Conservation (phyloP, 768 basidiomycete genomes). For the Mycena pura region DNA sequence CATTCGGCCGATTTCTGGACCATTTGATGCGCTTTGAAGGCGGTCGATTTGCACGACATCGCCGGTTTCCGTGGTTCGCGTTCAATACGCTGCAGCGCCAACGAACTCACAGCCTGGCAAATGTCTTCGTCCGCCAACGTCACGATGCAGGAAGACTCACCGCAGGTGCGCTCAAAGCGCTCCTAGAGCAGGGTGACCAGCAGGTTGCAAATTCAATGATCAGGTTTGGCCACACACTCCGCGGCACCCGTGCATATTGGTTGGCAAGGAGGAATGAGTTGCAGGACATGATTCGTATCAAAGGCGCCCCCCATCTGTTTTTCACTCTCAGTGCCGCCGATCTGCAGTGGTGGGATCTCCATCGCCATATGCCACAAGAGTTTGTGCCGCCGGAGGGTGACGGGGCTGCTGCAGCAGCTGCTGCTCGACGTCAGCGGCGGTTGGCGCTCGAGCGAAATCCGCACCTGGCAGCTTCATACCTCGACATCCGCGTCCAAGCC, state of each 20-base stretch:
- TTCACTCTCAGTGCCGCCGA: slow-evolving; percentile 23
- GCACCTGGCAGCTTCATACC: slow-evolving; percentile 31
- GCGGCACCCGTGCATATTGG: slow-evolving; percentile 20
- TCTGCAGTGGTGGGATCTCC: slow-evolving; percentile 15
- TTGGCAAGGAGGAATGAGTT: slow-evolving; percentile 8
- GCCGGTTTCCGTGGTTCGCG: slow-evolving; percentile 21
- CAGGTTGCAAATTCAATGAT: slow-evolving; percentile 13
- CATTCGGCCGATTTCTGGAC: background rate
- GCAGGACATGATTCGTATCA: slow-evolving; percentile 5
- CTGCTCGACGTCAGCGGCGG: slow-evolving; percentile 12
- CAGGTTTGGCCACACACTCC: slow-evolving; percentile 1
- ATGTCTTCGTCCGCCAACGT: slow-evolving; percentile 8
- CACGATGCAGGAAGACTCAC: slow-evolving; percentile 15
- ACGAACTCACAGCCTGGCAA: slow-evolving; percentile 1
- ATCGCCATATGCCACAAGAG: slow-evolving; percentile 30
- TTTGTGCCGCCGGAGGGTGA: slow-evolving; percentile 8
- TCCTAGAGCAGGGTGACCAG: slow-evolving; percentile 12
- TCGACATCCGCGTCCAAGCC: slow-evolving; percentile 26
- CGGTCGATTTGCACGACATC: slow-evolving; percentile 17
- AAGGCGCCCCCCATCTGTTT: slow-evolving; percentile 11
- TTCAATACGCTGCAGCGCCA: slow-evolving; percentile 23
- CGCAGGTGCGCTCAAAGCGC: background rate
- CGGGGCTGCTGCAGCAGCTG: too few species aligned
- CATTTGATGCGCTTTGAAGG: slow-evolving; percentile 21
- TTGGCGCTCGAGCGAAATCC: slow-evolving; percentile 32